Evolutionary conservation across 306 rosid genomes (phyloP), one percentile per base, ranked within the genome.

Genomic region (Betula pendula): DNA sequence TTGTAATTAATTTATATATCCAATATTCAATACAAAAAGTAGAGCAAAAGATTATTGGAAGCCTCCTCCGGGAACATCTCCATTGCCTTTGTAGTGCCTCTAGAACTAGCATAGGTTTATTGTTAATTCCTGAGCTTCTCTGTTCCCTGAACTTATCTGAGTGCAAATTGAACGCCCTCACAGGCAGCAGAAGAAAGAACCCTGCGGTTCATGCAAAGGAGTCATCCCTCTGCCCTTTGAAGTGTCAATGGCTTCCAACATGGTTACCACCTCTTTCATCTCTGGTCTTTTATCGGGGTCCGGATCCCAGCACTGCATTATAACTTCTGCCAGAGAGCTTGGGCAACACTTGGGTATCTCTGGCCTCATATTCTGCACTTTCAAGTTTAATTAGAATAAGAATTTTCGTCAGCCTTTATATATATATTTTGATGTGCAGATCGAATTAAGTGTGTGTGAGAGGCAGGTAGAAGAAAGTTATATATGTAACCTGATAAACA

Each of bases 271-370:
- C 40, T 78, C 77, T 6, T 49, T 15, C 72, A 78, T 78, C 33
- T 60, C 77, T 5, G 81, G 81, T 70, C 81, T 71, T 38, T 20
- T 60, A 2, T 43, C 49, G 11, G 81, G 77, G 42, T 71, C 62
- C 48, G 72, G 42, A 71, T 78, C 72, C 81, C 77, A 78, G n/a
- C 81, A 78, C 42, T 15, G 33, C 1, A 8, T 49, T 25, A 78
- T 78, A 19, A 78, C 14, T 49, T 48, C 6, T 11, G 55, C 77
- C 12, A 78, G 17, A 27, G 76, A 47, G 43, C 45, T 78, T 16
- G 81, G 77, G 75, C 81, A 78, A 4, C 12, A 20, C 15, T 0
- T 71, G 33, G 81, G 81, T 33, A 78, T 78, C n/a, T 35, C 35
- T 5, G 77, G 77, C 45, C 53, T 59, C 48, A 78, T 16, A 7